phyloP scores from a whole-genome alignment of 805 yeast genomes.

The Teunomyces kruisii region DNA sequence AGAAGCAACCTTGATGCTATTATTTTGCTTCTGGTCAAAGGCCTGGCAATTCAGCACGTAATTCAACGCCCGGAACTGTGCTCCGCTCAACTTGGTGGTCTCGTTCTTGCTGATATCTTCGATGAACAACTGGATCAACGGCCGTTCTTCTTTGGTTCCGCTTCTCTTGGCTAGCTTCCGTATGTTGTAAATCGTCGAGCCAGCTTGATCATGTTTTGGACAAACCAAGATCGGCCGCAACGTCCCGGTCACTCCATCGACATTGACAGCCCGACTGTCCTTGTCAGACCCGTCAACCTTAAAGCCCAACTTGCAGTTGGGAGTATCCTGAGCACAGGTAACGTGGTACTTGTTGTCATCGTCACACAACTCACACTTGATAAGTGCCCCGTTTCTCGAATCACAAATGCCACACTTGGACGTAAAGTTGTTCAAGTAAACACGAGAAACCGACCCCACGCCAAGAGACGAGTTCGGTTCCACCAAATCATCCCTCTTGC shows the following conservation, averaged over 20 bases:
- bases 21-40: constrained; percentile 9
- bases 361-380: constrained; percentile 47
- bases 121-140: constrained; percentile 41
- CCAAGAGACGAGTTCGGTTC: constrained; percentile 15
- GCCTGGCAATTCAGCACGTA: constrained; percentile 23
- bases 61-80: constrained; percentile 30
- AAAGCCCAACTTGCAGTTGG: constrained; percentile 55
- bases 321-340: constrained; percentile 57
- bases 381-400: constrained; percentile 49
- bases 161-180: constrained; percentile 30
- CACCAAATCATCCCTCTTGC: constrained; percentile 28
- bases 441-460: constrained; percentile 29
- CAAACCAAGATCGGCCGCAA: constrained; percentile 48
- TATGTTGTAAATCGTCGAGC: constrained; percentile 22
- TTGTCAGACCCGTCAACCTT: constrained; percentile 25
- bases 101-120: constrained; percentile 29
- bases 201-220: constrained; percentile 31
- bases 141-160: constrained; percentile 27
- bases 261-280: constrained; percentile 16
- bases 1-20: not conserved
- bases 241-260: constrained; percentile 34
- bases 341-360: constrained; percentile 39
- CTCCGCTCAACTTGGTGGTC: constrained; percentile 24
- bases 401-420: constrained; percentile 47
- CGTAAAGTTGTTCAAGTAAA: constrained; percentile 27